phyloP scores from a whole-genome alignment of 2,329 filamentous ascomycete species.

The Byssochlamys sp. region DNA sequence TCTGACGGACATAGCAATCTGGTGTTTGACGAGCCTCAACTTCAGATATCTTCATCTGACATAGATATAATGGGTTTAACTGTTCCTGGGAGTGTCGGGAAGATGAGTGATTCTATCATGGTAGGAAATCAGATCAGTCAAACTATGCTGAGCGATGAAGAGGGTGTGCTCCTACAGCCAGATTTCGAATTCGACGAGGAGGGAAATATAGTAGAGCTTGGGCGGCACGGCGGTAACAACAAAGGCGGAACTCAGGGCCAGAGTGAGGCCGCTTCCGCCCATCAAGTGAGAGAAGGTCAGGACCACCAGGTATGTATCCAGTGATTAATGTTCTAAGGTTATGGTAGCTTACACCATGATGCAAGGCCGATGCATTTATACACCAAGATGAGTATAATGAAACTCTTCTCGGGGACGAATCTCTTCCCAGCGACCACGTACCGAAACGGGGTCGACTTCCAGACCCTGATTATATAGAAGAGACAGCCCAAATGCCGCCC shows the following conservation, averaged over 20 bases:
- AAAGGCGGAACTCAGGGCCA: slow-evolving; percentile 8
- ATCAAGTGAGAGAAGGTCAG: slow-evolving; percentile 31
- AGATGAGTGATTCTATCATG: slow-evolving; percentile 29
- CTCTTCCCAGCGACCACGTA: slow-evolving; percentile 21
- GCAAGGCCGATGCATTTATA: slow-evolving; percentile 15
- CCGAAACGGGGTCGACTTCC: slow-evolving; percentile 7
- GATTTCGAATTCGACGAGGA: slow-evolving; percentile 55
- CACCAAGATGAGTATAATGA: slow-evolving; percentile 17
- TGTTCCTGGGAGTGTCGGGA: slow-evolving; percentile 33
- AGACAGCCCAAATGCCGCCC: slow-evolving; percentile 16
- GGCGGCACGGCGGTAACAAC: slow-evolving; percentile 9
- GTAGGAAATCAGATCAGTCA: slow-evolving; percentile 22
- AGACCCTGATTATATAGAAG: slow-evolving; percentile 12
- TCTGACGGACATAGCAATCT: slow-evolving; percentile 20
- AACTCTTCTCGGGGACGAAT: slow-evolving; percentile 18
- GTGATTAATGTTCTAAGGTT: slow-evolving; percentile 5
- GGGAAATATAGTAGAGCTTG: slow-evolving; percentile 47
- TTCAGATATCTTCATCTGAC: slow-evolving; percentile 42
- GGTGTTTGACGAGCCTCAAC: slow-evolving; percentile 22
- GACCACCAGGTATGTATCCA: slow-evolving; percentile 25
- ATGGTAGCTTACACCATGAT: slow-evolving; percentile 1
- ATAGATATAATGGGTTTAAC: slow-evolving; percentile 30
- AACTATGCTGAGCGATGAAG: slow-evolving; percentile 29
- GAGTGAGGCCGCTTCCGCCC: slow-evolving; percentile 29
- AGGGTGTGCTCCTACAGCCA: slow-evolving; percentile 41